Conservation (phyloP, 148 eudicot species). For the Chenopodium suecicum region DNA sequence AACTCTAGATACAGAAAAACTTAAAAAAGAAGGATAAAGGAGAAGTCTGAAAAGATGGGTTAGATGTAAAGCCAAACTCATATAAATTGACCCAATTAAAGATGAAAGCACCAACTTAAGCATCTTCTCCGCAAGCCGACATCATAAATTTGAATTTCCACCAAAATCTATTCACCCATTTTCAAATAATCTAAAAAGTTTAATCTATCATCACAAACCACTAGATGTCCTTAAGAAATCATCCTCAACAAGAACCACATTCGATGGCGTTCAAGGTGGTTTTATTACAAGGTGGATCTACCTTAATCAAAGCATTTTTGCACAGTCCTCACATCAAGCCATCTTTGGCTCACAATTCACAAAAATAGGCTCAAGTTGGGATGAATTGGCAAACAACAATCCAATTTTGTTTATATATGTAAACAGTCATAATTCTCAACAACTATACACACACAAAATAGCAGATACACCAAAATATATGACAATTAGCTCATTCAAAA, state of each 20-base stretch:
- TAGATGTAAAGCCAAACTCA: neutral
- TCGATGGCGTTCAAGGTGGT: neutral
- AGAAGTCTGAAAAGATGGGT: neutral
- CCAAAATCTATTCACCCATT: neutral
- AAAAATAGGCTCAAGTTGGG: neutral
- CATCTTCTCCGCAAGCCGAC: neutral
- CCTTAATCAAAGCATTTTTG: neutral
- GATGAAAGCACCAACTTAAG: neutral
- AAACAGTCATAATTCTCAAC: neutral
- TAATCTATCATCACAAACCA: neutral
- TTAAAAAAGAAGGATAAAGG: neutral
- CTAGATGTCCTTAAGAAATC: neutral
- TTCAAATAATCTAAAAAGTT: neutral
- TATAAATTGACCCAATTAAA: neutral
- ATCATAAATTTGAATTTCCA: neutral
- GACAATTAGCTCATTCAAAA: neutral
- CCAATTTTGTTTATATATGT: neutral
- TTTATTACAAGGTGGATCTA: neutral
- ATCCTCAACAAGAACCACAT: neutral
- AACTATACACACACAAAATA: neutral
- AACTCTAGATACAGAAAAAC: neutral
- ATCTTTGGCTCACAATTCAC: neutral
- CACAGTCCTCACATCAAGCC: neutral
- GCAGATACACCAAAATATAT: neutral
- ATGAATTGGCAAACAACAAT: too few relatives aligned